Percentiles rank a stretch among this genome's conserved stretches.
Evolutionary conservation across 352 stramenopile species (phyloP).

Genomic region (Phytophthora litchii): DNA sequence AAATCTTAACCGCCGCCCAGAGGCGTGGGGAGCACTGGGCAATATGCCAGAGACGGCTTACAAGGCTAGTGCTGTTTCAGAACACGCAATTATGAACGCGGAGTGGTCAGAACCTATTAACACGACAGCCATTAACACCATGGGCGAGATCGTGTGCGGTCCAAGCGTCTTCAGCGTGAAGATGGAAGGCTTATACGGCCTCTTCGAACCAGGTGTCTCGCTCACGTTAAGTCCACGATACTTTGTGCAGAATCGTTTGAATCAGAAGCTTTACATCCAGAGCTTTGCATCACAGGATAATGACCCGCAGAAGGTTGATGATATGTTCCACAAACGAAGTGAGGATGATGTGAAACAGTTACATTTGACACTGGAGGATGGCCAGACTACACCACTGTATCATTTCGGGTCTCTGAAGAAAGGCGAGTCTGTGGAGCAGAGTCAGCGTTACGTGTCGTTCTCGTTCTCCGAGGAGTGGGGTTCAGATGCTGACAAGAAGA

Average conservation of each 20-base stretch:
- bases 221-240: conserved; percentile 82
- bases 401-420: conserved; percentile 84
- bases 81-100: conserved; percentile 67
- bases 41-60: conserved; percentile 61
- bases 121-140: conserved; percentile 85
- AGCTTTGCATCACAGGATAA: conserved; percentile 70
- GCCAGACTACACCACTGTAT: conserved; percentile 75
- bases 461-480: conserved; percentile 76
- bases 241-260: conserved; percentile 84
- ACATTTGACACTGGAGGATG: conserved; percentile 53
- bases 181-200: conserved; percentile 81
- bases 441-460: conserved; percentile 82
- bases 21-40: conserved; percentile 62
- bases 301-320: conserved; percentile 65
- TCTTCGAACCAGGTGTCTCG: conserved; percentile 79
- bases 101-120: conserved; percentile 87
- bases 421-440: conserved; percentile 54
- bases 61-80: conserved; percentile 49
- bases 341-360: conserved; percentile 61
- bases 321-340: conserved; percentile 77
- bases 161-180: conserved; percentile 81
- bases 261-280: conserved; percentile 80
- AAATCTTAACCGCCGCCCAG: conserved; percentile 52
- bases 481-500: conserved; percentile 48
- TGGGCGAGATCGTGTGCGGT: conserved; percentile 75